A percentile compares a stretch with the other conserved stretches of the same genome.
These are phyloP conservation scores for Phoenix roebelenii DNA, from an alignment of 176 grass and related monocot species.

Conservation along the genomic window DNA sequence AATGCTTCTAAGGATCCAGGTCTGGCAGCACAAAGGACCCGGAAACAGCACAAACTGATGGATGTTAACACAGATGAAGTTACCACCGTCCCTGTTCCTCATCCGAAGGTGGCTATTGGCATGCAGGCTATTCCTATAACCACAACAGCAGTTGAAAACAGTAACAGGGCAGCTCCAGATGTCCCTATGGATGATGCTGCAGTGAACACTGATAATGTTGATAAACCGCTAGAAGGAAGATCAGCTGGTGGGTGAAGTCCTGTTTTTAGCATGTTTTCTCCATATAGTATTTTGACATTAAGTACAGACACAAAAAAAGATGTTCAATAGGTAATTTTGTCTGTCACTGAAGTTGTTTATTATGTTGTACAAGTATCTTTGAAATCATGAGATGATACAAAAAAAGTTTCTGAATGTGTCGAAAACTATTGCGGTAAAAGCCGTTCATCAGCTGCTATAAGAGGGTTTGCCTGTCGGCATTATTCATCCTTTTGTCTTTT, in stretches of 20 bases:
- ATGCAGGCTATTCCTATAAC: slow-evolving; percentile 4
- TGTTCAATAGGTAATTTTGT: too few relatives aligned
- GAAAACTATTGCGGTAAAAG: too few relatives aligned
- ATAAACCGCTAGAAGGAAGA: slow-evolving; percentile 19
- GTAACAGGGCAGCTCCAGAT: slow-evolving; percentile 25
- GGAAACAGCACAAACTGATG: slow-evolving; percentile 59
- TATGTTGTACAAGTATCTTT: too few relatives aligned
- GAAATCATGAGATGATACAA: too few relatives aligned
- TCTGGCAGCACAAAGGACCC: slow-evolving; percentile 22
- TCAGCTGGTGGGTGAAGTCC: slow-evolving; percentile 12
- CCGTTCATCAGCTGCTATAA: too few relatives aligned
- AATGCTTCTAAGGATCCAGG: slow-evolving; percentile 17
- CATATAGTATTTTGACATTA: too few relatives aligned
- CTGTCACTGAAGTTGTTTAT: too few relatives aligned
- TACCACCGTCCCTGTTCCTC: slow-evolving; percentile 16
- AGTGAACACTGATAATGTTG: slow-evolving; percentile 7
- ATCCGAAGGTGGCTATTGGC: slow-evolving; percentile 17
- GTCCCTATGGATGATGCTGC: slow-evolving; percentile 20
- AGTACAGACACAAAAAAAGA: too few relatives aligned
- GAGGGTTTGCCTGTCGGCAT: too few relatives aligned
- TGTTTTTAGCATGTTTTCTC: neutral
- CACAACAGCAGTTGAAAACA: neutral
- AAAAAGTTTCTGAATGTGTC: too few relatives aligned
- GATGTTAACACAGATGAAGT: slow-evolving; percentile 62
- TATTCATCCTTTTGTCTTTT: too few relatives aligned